Evolutionary conservation across 192 early-diverging fungal genomes (phyloP), one percentile per base, ranked within the genome.

Genomic region (Ambispora gerdemannii): DNA sequence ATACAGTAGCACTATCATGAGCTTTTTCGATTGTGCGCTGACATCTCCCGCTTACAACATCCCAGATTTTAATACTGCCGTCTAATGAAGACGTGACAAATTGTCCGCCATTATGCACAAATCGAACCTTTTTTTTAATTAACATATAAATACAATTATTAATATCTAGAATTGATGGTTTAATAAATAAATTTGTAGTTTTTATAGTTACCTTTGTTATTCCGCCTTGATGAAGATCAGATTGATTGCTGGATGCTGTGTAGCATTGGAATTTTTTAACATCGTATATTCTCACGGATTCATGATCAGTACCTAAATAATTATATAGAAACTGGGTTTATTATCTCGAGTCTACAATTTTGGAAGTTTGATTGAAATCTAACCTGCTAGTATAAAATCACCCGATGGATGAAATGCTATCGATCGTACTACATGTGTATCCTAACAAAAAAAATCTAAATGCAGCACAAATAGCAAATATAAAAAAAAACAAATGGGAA

Each of bases 331-430:
- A 55, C 19, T 58, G 33, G 11, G 33, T n/a, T 67, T 52, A 10
- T 24, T 15, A 31, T 19, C 30, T 50, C 4, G 30, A 66, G 15
- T 2, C 3, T 15, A 33, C 47, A 19, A 24, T 55, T 24, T 22
- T 15, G 50, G 35, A 25, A 36, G 25, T 13, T 3, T 8, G 50
- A 66, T 19, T 51, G 19, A 7, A 67, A 13, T 19, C 20, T 7
- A 7, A 33, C 87, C 87, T 8, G 91, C 88, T 1, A 89, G 78
- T 33, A 97, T 74, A 76, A 84, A 96, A 74, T 96, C 94, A 50
- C 95, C 96, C 4, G 89, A 90, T 13, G 96, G 96, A 78, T 98
- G 96, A 79, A 98, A 98, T 4, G 84, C 83, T 8, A 97, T 89
- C 4, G 91, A 91, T 31, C 86, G 76, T 70, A 92, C 89, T 6